Base-by-base conservation (phyloP, 345 rosid species). In the Fremontodendron californicum region DNA sequence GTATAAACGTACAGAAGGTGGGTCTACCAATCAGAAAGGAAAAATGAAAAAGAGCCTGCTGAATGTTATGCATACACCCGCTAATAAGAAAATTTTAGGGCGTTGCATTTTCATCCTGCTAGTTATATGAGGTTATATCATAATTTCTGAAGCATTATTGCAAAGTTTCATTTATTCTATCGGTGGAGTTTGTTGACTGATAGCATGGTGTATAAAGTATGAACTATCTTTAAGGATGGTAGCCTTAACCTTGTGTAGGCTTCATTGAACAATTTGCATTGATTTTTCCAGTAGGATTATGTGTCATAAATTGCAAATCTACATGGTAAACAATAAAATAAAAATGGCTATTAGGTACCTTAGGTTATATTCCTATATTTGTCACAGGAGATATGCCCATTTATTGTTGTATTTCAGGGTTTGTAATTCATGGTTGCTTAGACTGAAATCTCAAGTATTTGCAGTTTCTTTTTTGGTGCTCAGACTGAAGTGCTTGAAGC, bases 381-480 rank as follows among this genome's bases (percentile, higher is more conserved):
- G 8, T 55, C 64, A 12, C 8, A 27, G 31, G 61, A 55, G 13
- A 55, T 21, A 23, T 11, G 64, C 8, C 8, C 12, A 18, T 29
- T 68, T 18, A 46, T 69, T 46, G 4, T 69, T 70, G 39, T 46
- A 48, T 33, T 60, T 33, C 8, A 27, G 33, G 35, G 64, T 60
- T 48, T 71, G 3, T 9, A 43, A 29, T 48, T 48, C 31, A 49
- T 49, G 42, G 74, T 48, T 29, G 37, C 43, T 31, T 70, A 70
- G 16, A 45, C 73, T n/a, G 9, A 9, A 70, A 16, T 70, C 58
- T 46, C 74, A 29, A 70, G 74, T 70, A 70, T 70, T 46, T 70
- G n/a, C 21, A 18, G 42, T 70, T 70, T 66, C 52, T 16, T 13
- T 19, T 46, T 16, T 23, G 9, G 29, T 10, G 9, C 5, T 3